phyloP scores from a whole-genome alignment of 305 asterid species.

The Solanum hybrid region DNA sequence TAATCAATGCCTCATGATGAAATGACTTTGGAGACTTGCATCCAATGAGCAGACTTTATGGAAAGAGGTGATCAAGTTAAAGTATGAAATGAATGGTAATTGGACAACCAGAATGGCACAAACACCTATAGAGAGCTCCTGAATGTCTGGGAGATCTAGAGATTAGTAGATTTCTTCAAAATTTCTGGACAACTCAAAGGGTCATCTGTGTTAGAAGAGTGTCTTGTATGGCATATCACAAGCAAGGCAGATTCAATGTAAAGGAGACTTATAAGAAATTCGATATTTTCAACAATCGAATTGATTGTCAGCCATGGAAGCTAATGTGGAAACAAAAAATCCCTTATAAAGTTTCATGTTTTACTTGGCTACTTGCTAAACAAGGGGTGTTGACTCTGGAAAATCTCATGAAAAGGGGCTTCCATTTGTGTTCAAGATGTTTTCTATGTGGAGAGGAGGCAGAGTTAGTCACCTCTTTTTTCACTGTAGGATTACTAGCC shows the following conservation, averaged over 20 bases:
- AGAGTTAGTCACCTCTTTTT: not conserved
- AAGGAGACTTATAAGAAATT: not conserved
- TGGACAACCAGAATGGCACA: not conserved
- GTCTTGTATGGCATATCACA: not conserved
- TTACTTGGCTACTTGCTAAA: not conserved
- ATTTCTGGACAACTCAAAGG: not conserved
- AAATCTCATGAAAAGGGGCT: not conserved
- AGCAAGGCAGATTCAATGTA: not conserved
- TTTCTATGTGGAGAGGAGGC: not conserved
- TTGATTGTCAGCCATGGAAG: not conserved
- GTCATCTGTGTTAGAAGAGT: not conserved
- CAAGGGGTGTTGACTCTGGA: not conserved
- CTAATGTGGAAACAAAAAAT: not conserved
- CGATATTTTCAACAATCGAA: not conserved
- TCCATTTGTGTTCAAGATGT: not conserved
- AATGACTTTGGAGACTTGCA: not conserved
- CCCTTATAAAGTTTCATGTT: not conserved
- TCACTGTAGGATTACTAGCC: not conserved
- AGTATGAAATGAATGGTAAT: not conserved
- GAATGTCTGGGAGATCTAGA: not conserved
- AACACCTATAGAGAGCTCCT: not conserved
- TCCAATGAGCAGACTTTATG: not conserved
- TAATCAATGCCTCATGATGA: not conserved
- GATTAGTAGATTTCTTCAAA: not conserved
- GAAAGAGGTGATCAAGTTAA: not conserved